Base-by-base conservation (phyloP, 495 filamentous ascomycete species). In the Lasiosphaeria miniovina region DNA sequence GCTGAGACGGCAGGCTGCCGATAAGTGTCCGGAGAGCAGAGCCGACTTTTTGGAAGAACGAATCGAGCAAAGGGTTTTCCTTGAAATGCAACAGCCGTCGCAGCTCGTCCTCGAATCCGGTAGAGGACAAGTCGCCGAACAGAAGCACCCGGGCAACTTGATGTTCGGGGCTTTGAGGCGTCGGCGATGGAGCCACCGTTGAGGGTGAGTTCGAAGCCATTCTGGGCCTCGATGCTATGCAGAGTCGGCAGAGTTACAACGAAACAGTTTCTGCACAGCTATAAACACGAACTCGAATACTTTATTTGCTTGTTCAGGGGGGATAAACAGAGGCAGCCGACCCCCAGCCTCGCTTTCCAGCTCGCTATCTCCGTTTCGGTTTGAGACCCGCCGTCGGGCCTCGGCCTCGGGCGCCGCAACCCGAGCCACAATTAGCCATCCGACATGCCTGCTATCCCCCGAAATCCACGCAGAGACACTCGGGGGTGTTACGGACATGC, bases 81-180 rank as follows among this genome's bases (percentile, higher is more conserved):
- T 46, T 46, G 43, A 46, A 46, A n/a, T 46, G 43, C 12, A 46
- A n/a, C 43, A 46, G 11, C 12, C 43, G 43, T 5, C 43, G 43
- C 12, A 46, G 43, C 43, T 51, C 49, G 0, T 51, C 49, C 49
- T 51, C 49, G 12, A 51, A 33, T 33, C 49, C 49, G n/a, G 49
- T 33, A 17, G 49, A 51, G 10, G 49, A 51, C 49, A 51, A 34
- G 31, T 51, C 49, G 11, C 49, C 49, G 34, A 51, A 51, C 7
- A 51, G 24, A 32, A 51, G 49, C 49, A 51, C 49, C 49, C 34
- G 17, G 31, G 32, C 24, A 12, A 11, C 24, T 34, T 34, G 17
- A 34, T 7, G 24, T 11, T 34, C 24, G 24, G 49, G 12, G 32
- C 34, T 32, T 11, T 10, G 5, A 14, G 43, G 12, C 12, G 43